These are phyloP conservation scores for Stagonosporopsis rhizophila DNA, from an alignment of 2,329 filamentous ascomycete species.

Conservation along the genomic window DNA sequence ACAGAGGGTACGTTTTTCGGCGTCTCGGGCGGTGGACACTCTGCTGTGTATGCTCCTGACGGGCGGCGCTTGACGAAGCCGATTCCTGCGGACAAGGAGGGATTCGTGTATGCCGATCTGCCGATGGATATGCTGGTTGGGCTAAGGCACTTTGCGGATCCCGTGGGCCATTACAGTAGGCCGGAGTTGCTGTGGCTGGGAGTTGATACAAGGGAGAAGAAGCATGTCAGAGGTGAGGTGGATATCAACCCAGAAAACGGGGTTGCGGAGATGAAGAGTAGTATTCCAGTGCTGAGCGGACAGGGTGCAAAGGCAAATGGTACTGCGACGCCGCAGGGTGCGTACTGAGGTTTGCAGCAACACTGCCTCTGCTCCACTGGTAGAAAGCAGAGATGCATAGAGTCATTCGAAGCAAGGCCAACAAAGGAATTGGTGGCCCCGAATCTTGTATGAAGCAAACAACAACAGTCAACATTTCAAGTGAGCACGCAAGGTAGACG, in stretches of 20 bases:
- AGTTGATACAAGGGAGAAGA: constrained; percentile 46
- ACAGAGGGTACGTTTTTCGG: constrained; percentile 53
- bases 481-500: neutral
- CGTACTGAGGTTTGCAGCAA: neutral
- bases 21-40: constrained; percentile 53
- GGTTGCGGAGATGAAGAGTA: neutral
- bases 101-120: constrained; percentile 60
- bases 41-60: constrained; percentile 56
- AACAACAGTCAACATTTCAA: neutral
- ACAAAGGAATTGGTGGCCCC: neutral
- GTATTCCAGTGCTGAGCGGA: neutral
- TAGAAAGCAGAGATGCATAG: neutral
- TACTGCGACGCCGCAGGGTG: neutral
- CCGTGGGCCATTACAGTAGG: constrained; percentile 58
- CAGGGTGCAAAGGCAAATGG: neutral
- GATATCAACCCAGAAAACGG: neutral
- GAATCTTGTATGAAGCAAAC: neutral
- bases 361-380: neutral
- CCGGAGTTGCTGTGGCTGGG: constrained; percentile 62
- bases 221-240: constrained; percentile 27
- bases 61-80: constrained; percentile 56
- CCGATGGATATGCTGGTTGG: constrained; percentile 55
- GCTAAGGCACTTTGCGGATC: constrained; percentile 55
- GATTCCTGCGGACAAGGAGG: constrained; percentile 52
- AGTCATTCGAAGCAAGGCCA: neutral